Conservation (phyloP, 164 flowering plant genomes). For the Aristolochia contorta region DNA sequence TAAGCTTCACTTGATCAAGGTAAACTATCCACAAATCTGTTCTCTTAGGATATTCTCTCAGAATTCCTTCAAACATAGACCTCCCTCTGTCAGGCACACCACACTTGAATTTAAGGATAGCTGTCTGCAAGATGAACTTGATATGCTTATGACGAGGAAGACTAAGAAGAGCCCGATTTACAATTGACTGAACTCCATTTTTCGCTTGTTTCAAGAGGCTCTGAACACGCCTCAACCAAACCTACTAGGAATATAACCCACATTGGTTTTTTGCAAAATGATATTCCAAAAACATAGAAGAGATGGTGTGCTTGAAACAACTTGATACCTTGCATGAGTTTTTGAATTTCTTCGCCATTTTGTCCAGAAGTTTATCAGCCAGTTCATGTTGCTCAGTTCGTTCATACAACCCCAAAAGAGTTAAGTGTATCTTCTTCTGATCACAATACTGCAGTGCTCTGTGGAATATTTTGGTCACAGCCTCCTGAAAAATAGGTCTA, state of each 20-base stretch:
- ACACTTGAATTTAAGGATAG: constrained; percentile 70
- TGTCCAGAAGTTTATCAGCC: constrained; percentile 65
- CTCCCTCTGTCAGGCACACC: constrained; percentile 83
- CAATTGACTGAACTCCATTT: constrained; percentile 47
- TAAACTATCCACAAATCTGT: constrained; percentile 90
- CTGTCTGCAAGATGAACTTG: constrained; percentile 64
- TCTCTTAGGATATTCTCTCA: constrained; percentile 81
- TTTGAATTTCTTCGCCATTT: constrained; percentile 77
- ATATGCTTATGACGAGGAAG: constrained; percentile 76
- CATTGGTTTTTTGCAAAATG: neutral
- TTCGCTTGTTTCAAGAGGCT: constrained; percentile 39
- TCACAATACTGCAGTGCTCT: constrained; percentile 85
- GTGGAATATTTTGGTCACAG: constrained; percentile 60
- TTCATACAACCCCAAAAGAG: constrained; percentile 64
- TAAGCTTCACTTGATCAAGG: constrained; percentile 62
- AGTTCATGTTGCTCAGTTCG: constrained; percentile 55
- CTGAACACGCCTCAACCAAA: constrained; percentile 66
- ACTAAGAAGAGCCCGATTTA: constrained; percentile 53
- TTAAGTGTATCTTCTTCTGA: constrained; percentile 63
- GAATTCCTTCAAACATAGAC: constrained; percentile 71
- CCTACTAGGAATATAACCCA: constrained; percentile 26
- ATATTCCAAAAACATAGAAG: neutral
- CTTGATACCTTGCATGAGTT: constrained; percentile 64
- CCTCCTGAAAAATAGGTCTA: constrained; percentile 46
- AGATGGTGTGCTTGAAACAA: neutral